Conservation (phyloP, 225 moss, liverwort and hornwort genomes). For the Asterella californica region DNA sequence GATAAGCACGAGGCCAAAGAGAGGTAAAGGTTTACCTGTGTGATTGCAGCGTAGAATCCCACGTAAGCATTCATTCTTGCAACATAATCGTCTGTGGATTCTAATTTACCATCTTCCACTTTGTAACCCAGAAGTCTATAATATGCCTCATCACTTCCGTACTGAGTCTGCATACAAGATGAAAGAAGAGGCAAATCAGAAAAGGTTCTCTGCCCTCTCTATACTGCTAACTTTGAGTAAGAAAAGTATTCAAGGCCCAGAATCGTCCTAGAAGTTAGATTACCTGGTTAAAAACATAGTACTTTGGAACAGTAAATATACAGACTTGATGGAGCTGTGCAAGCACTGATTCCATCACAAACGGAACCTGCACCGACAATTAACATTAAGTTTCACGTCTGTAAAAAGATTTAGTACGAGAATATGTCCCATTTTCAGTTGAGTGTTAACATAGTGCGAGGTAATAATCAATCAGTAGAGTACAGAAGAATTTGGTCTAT, state of each 20-base stretch:
- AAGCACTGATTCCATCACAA: conserved; percentile 80
- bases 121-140: conserved; percentile 75
- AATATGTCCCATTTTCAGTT: too few species aligned
- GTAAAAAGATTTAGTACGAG: too few species aligned
- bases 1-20: too few species aligned
- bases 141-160: conserved; percentile 67
- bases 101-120: conserved; percentile 72
- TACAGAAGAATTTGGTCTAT: too few species aligned
- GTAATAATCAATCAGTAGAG: too few species aligned
- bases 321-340: conserved; percentile 92
- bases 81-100: conserved; percentile 86
- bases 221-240: not conserved
- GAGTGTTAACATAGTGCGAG: too few species aligned
- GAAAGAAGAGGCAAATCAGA: not conserved
- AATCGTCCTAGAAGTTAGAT: not conserved
- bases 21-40: conserved; percentile 47
- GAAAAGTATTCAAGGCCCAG: not conserved
- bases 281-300: conserved; percentile 83
- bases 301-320: conserved; percentile 84
- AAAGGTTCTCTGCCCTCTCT: not conserved
- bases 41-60: conserved; percentile 83
- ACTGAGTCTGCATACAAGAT: conserved; percentile 52
- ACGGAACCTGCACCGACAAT: conserved; percentile 54
- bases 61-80: conserved; percentile 85
- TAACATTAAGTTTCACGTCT: not conserved